Conservation (phyloP, 2,329 filamentous ascomycete genomes). For the Paraphaeosphaeria sporulosa region DNA sequence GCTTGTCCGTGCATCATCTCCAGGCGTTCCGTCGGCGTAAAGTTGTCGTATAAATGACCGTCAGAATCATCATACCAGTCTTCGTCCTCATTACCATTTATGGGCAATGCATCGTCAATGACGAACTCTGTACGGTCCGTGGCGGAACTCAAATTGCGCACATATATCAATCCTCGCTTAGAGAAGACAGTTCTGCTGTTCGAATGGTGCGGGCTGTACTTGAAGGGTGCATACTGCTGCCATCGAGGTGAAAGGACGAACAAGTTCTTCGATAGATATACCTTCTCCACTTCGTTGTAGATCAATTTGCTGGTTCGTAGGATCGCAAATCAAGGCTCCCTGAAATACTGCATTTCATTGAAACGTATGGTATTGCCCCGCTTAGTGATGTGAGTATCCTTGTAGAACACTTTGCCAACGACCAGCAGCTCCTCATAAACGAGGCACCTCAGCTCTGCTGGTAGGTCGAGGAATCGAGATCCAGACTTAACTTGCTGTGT, state of each 20-base stretch:
- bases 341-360: constrained; percentile 7
- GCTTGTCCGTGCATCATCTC: too few species aligned
- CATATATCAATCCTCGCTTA: not conserved
- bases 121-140: not conserved
- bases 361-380: constrained; percentile 11
- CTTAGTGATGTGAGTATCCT: constrained; percentile 7
- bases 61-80: too few species aligned
- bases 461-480: constrained; percentile 33
- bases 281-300: constrained; percentile 21
- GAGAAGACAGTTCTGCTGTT: not conserved
- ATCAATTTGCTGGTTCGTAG: constrained; percentile 23
- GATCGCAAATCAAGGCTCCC: constrained; percentile 19
- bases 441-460: constrained; percentile 20
- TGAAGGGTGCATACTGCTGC: constrained; percentile 12
- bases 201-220: not conserved
- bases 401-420: constrained; percentile 26
- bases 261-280: constrained; percentile 27
- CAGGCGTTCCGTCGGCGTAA: too few species aligned
- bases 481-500: not conserved
- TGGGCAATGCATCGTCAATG: too few species aligned
- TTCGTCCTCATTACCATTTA: too few species aligned
- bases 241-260: constrained; percentile 23
- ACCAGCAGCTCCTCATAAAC: constrained; percentile 25
- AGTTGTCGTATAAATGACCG: too few species aligned
- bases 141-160: not conserved